Conservation (phyloP, 345 rosid genomes). For the Noccaea bulbosa region DNA sequence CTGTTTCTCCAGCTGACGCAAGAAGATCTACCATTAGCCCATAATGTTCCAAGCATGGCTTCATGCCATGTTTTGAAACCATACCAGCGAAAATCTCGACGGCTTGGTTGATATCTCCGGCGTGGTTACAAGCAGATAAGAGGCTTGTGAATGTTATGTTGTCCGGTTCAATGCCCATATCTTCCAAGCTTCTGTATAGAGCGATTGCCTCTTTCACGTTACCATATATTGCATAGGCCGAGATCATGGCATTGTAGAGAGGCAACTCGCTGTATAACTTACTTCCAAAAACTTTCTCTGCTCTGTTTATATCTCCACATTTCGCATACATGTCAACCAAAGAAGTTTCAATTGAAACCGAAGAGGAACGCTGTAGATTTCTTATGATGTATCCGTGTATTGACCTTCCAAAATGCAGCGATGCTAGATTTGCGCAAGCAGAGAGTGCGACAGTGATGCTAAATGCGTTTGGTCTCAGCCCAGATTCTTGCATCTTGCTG, state of each 20-base stretch:
- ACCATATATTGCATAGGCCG: constrained; percentile 53
- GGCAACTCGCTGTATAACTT: constrained; percentile 44
- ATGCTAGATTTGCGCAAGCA: constrained; percentile 52
- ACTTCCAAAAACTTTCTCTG: constrained; percentile 45
- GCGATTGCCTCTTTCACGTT: constrained; percentile 49
- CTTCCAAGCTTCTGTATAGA: constrained; percentile 40
- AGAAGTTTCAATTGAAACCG: constrained; percentile 49
- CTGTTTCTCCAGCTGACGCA: constrained; percentile 49
- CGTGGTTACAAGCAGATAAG: constrained; percentile 52
- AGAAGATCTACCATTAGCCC: constrained; percentile 55
- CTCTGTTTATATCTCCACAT: constrained; percentile 60
- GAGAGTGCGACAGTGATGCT: constrained; percentile 57
- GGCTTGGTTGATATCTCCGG: constrained; percentile 51
- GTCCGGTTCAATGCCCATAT: constrained; percentile 50
- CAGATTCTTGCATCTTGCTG: constrained; percentile 59
- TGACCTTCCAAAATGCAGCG: constrained; percentile 54
- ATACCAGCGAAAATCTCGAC: constrained; percentile 45
- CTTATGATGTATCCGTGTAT: constrained; percentile 61
- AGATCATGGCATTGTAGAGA: constrained; percentile 59
- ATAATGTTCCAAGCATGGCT: constrained; percentile 59
- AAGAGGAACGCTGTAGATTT: constrained; percentile 45
- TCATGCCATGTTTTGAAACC: constrained; percentile 40
- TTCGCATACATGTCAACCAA: constrained; percentile 71
- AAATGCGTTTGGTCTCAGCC: constrained; percentile 52
- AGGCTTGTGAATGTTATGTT: constrained; percentile 54